Base-by-base conservation (phyloP, 805 yeast genomes). In the Candida chauliodis region DNA sequence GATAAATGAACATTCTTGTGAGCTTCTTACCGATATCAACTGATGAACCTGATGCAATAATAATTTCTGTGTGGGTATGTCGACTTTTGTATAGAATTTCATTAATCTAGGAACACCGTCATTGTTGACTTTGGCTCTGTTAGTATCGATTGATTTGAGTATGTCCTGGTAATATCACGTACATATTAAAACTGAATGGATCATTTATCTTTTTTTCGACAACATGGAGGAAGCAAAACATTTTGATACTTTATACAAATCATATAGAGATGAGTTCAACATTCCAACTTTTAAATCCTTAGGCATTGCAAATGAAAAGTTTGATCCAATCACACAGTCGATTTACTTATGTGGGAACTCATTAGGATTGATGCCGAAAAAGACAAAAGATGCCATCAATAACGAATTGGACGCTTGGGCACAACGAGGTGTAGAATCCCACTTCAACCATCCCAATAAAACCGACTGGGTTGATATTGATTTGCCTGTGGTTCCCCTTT, bases 21-120 rank as follows among this genome's bases (percentile, higher is more conserved):
- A 74, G 15, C 81, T 75, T 39, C 98, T 63, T 26, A 73, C 77
- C 23, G 83, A 77, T 20, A 93, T 81, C 34, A 89, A 67, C 41
- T 79, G 85, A 59, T 82, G 79, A 1, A 91, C 91, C 52, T 93
- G 97, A 45, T 82, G 80, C 14, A 91, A 68, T 18, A 91, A 72
- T 25, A 83, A 64, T 47, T 82, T 79, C 53, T 93, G 98, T 11
- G 95, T 85, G 28, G 79, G 78, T 10, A 88, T 71, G 44, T 90
- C 95, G 14, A 91, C 84, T 2, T 95, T 95, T 0, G 96, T 86
- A 58, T 93, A 93, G 66, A 91, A 93, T 59, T 89, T 89, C 58
- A 85, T 78, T 33, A 93, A 67, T 40, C 99, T 76, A 1, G 98
- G 96, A 33, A 85, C 75, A 2, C 97, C 95, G 51, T 84, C 84